Evolutionary conservation across 805 yeast genomes (phyloP), one percentile per base, ranked within the genome.

Genomic region (Lachancea thermotolerans): DNA sequence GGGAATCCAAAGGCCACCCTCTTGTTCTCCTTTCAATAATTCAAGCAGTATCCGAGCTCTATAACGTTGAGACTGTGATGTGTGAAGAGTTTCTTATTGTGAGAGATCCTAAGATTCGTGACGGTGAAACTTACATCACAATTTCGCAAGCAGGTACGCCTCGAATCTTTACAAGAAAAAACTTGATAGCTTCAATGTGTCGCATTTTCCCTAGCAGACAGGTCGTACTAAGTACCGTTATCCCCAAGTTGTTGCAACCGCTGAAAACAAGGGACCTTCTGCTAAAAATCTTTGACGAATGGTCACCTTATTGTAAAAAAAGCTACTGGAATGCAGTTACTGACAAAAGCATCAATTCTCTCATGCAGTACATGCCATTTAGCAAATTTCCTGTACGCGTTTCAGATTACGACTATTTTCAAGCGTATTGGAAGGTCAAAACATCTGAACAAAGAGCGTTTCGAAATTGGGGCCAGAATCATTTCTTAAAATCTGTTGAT

Each of bases 1-100:
- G 58, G 6, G 61, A 59, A 29, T 39, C 49, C 3, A 48, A 39
- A 16, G 63, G 65, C 2, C 51, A 51, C 30, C 53, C 57, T 8
- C 39, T 59, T 7, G 25, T 57, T 2, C 35, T 54, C 3, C 47
- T 59, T 5, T 47, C 56, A 4, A 59, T 61, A 11, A 42, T 61
- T 14, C 63, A 61, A 37, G 41, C 49, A 3, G 17, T 58, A 15
- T 46, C 58, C 2, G 34, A 49, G 10, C 34, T 10, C 25, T 48
- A 51, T 42, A 39, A 39, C 12, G 47, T 59, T 6, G 51, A 50
- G 16, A 45, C 58, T 1, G 42, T 44, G 4, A 15, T 58, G 16
- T 52, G 57, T 14, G 45, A 47, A 15, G 41, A 51, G 4, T 52
- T 52, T 29, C 42, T 56, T 12, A 54, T 52, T 2, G 50, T 57